Conservation (phyloP, 768 basidiomycete genomes). For the Suillus fuscotomentosus region DNA sequence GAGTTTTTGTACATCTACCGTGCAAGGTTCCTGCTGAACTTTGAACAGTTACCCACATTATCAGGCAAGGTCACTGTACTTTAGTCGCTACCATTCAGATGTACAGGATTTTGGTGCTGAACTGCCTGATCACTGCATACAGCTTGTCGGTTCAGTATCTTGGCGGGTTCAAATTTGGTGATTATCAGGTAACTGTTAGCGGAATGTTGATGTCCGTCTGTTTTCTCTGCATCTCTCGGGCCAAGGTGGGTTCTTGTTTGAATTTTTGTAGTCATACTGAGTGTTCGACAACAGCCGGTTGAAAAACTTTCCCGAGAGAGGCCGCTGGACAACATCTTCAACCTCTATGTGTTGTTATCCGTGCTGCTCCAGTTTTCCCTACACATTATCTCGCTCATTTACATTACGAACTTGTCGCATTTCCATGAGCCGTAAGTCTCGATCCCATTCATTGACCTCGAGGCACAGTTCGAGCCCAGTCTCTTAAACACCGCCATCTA, state of each 20-base stretch:
- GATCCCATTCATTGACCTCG: slow-evolving; percentile 67
- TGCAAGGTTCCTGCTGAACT: background rate
- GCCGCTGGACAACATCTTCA: slow-evolving; percentile 68
- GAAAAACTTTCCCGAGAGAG: slow-evolving; percentile 87
- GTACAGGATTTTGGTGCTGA: slow-evolving; percentile 98
- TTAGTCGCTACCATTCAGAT: slow-evolving; percentile 98
- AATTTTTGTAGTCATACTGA: slow-evolving; percentile 3
- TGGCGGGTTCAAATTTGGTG: slow-evolving; percentile 98
- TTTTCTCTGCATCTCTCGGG: slow-evolving; percentile 93
- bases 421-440: slow-evolving; percentile 67
- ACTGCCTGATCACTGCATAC: slow-evolving; percentile 97
- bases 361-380: slow-evolving; percentile 92
- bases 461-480: slow-evolving; percentile 95
- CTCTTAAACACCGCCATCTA: slow-evolving; percentile 97
- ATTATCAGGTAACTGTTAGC: slow-evolving; percentile 96
- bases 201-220: slow-evolving; percentile 92
- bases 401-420: slow-evolving; percentile 88
- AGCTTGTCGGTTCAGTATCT: slow-evolving; percentile 96
- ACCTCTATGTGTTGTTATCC: slow-evolving; percentile 90
- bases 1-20: slow-evolving; percentile 31
- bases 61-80: slow-evolving; percentile 97
- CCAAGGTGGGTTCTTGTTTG: slow-evolving; percentile 59
- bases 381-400: slow-evolving; percentile 87
- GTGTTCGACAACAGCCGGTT: slow-evolving; percentile 65
- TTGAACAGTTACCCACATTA: slow-evolving; percentile 85